phyloP scores from a whole-genome alignment of 2,329 filamentous ascomycete genomes.

The Nigrospora sphaerica region DNA sequence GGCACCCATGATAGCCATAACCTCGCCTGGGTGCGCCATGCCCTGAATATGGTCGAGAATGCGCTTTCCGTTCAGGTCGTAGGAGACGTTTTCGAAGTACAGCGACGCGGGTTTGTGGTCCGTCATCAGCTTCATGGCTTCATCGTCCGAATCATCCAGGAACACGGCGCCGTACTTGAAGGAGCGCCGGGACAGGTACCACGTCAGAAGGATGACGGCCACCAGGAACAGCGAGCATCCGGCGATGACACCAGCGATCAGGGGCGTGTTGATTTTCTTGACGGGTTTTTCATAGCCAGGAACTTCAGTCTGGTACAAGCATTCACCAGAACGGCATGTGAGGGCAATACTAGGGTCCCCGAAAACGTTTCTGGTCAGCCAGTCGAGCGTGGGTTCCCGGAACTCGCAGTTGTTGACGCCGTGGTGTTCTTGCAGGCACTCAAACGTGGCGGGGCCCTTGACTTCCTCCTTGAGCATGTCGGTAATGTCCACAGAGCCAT shows the following conservation, averaged over 20 bases:
- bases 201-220: constrained; percentile 73
- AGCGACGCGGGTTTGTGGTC: constrained; percentile 88
- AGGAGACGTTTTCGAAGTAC: constrained; percentile 82
- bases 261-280: constrained; percentile 92
- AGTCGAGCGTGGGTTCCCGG: constrained; percentile 86
- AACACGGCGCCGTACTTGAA: constrained; percentile 66
- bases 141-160: constrained; percentile 85
- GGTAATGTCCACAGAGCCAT: constrained; percentile 83
- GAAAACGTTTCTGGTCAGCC: constrained; percentile 80
- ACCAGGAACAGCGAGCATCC: constrained; percentile 80
- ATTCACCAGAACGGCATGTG: constrained; percentile 80
- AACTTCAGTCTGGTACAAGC: constrained; percentile 85
- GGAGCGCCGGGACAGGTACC: constrained; percentile 78
- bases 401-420: constrained; percentile 67
- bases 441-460: constrained; percentile 80
- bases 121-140: constrained; percentile 76
- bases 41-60: constrained; percentile 78
- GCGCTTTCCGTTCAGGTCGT: constrained; percentile 78
- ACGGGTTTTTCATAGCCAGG: constrained; percentile 84
- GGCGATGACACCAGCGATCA: constrained; percentile 91
- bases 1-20: constrained; percentile 96
- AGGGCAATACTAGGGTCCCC: constrained; percentile 86
- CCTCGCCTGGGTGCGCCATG: constrained; percentile 87
- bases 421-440: constrained; percentile 61
- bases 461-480: constrained; percentile 82